phyloP scores from a whole-genome alignment of 2,329 filamentous ascomycete species.

The Fusarium chlamydosporum region DNA sequence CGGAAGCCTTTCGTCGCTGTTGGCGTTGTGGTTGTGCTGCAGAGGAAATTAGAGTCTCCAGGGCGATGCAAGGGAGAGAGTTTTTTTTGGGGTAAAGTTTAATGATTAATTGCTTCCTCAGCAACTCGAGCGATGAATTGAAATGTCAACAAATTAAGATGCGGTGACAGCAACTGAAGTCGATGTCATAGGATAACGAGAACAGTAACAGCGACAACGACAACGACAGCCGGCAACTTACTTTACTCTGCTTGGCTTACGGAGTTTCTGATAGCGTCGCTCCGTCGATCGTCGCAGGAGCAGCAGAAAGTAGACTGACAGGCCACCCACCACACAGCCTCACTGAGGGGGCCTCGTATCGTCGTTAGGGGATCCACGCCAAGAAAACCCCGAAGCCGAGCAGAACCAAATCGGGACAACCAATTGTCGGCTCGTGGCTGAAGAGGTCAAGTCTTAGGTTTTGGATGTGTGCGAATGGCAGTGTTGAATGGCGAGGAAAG shows the following conservation, averaged over 20 bases:
- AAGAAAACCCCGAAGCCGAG: slow-evolving; percentile 20
- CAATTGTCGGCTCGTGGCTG: slow-evolving; percentile 28
- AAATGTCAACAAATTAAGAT: slow-evolving; percentile 8
- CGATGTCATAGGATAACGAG: neutral
- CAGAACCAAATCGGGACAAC: slow-evolving; percentile 23
- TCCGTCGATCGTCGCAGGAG: slow-evolving; percentile 35
- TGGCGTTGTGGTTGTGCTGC: slow-evolving; percentile 15
- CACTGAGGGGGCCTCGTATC: slow-evolving; percentile 33
- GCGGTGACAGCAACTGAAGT: neutral
- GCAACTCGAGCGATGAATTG: neutral
- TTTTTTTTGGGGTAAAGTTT: slow-evolving; percentile 18
- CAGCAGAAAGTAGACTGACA: slow-evolving; percentile 15
- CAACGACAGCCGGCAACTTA: neutral
- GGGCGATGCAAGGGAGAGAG: slow-evolving; percentile 35
- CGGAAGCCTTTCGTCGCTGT: neutral
- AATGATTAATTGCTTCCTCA: slow-evolving; percentile 2
- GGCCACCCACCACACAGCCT: slow-evolving; percentile 38
- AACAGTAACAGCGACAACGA: neutral
- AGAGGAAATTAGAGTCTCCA: slow-evolving; percentile 36
- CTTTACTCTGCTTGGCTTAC: neutral
- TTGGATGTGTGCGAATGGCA: slow-evolving; percentile 23
- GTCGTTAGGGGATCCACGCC: slow-evolving; percentile 29
- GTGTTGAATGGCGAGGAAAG: slow-evolving; percentile 13
- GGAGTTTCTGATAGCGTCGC: slow-evolving; percentile 9
- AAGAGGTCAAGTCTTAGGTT: slow-evolving; percentile 8